Base-by-base conservation (phyloP, 805 yeast species). In the Metschnikowia colocasiae region DNA sequence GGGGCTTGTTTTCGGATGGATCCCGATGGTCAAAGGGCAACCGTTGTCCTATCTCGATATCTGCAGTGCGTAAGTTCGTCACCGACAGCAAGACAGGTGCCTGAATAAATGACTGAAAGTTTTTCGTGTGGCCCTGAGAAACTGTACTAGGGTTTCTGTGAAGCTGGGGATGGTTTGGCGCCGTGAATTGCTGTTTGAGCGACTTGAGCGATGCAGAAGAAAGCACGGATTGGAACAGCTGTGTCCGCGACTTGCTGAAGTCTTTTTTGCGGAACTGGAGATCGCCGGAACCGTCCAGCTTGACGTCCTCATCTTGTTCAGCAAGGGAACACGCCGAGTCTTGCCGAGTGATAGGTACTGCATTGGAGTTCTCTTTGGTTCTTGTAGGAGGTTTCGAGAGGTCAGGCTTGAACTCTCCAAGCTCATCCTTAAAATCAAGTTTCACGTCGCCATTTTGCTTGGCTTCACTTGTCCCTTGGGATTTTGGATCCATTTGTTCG, bases 101-200 rank as follows among this genome's bases (percentile, higher is more conserved):
- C 57, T 73, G 77, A 45, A 73, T 73, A 48, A 68, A 71, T 19
- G 72, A 65, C 59, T 73, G 77, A 59, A 71, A 69, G 56, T 73
- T 68, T 54, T 68, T 56, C 29, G 51, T 44, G 35, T 54, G 49
- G 15, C 40, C 45, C 32, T 46, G 53, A 37, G 48, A 47, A 15
- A 46, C 49, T n/a, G 48, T 41, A 45, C 53, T 48, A 15, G 45
- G 44, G 23, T 50, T 54, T 4, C 56, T 42, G 50, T 49, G 45
- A 34, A 50, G 43, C 18, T 51, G 49, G 7, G 51, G 56, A 45
- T 34, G 53, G 34, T 38, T 39, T 33, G 48, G 53, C 19, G 40
- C 42, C 9, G 55, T 43, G 43, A 42, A 55, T 43, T 61, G 68
- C 41, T 66, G 70, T 45, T 65, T 67, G 33, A 72, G 55, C 30